phyloP scores from a whole-genome alignment of 2,329 filamentous ascomycete genomes.

The Calonectria pseudoreteaudii region DNA sequence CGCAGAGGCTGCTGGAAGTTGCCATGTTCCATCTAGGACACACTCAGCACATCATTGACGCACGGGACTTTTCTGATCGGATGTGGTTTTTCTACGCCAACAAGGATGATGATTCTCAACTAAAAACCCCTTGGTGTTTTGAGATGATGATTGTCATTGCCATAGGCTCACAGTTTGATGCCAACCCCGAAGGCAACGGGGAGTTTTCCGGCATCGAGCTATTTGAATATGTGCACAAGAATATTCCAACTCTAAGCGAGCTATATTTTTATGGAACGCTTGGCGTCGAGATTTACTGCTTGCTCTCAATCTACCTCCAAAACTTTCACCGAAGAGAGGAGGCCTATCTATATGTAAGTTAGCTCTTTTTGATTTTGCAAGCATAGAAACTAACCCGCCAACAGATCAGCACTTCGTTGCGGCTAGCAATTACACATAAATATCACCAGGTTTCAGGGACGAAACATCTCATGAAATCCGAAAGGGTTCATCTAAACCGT shows the following conservation, averaged over 20 bases:
- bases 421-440: constrained; percentile 43
- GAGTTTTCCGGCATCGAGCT: constrained; percentile 37
- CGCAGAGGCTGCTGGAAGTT: constrained; percentile 36
- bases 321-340: constrained; percentile 43
- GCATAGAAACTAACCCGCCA: background rate
- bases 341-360: constrained; percentile 40
- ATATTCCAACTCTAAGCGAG: constrained; percentile 42
- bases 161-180: constrained; percentile 40
- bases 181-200: constrained; percentile 40
- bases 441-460: constrained; percentile 44
- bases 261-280: constrained; percentile 41
- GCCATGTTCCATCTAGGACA: constrained; percentile 42
- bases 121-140: constrained; percentile 39
- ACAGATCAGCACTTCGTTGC: constrained; percentile 44
- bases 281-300: constrained; percentile 44
- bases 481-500: constrained; percentile 32
- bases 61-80: constrained; percentile 42
- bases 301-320: constrained; percentile 40
- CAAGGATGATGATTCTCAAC: constrained; percentile 34
- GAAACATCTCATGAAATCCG: constrained; percentile 41
- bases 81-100: constrained; percentile 43
- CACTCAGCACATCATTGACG: constrained; percentile 42
- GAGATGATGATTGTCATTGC: constrained; percentile 44
- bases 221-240: constrained; percentile 43
- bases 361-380: rapidly evolving